Conservation (phyloP, 257 asterid species). For the Salvia rosmarinus region DNA sequence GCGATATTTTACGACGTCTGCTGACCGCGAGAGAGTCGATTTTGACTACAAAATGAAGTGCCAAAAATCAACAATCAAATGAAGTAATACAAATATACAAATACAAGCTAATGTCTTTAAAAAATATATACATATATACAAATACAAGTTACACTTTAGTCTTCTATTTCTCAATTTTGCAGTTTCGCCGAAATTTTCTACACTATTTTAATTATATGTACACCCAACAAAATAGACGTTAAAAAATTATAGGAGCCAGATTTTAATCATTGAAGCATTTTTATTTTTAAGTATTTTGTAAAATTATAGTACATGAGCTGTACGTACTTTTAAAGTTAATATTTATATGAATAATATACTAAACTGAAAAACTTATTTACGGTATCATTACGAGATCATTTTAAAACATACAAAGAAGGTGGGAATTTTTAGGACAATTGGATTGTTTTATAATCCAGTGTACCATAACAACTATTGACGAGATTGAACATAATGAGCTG, state of each 20-base stretch:
- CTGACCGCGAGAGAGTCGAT: constrained; percentile 24
- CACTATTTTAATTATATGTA: not conserved
- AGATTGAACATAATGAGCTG: not conserved
- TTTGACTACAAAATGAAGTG: constrained; percentile 24
- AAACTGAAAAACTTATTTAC: too few relatives aligned
- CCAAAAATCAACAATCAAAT: constrained; percentile 1
- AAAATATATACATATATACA: too few relatives aligned
- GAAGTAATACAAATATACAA: too few relatives aligned
- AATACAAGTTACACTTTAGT: not conserved
- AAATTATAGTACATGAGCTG: too few relatives aligned
- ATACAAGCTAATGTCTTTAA: too few relatives aligned
- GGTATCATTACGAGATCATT: too few relatives aligned
- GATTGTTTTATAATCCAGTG: not conserved
- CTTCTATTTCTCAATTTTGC: not conserved
- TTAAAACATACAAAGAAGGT: too few relatives aligned
- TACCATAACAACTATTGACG: not conserved
- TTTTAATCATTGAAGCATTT: too few relatives aligned
- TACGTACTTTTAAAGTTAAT: too few relatives aligned
- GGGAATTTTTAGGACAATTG: not conserved
- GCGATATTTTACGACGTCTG: constrained; percentile 8
- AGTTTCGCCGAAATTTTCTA: not conserved
- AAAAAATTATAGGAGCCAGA: too few relatives aligned
- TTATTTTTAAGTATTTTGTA: too few relatives aligned
- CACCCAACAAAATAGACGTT: not conserved
- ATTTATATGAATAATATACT: too few relatives aligned